Evolutionary conservation across 2,329 filamentous ascomycete genomes (phyloP).

Genomic region (Pestalotiopsis sp.): DNA sequence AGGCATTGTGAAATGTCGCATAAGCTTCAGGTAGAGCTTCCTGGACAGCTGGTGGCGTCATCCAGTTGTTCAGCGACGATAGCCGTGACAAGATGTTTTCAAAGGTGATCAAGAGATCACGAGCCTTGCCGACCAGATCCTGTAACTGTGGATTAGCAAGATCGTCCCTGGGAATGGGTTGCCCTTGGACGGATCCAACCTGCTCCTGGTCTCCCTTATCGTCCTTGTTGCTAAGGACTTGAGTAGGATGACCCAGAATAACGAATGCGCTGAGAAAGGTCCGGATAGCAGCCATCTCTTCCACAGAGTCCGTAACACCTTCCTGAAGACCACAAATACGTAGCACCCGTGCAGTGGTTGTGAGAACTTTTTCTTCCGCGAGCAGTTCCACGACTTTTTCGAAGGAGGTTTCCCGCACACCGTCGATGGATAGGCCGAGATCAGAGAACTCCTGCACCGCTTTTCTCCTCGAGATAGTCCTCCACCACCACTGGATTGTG

Average conservation of each 20-base stretch:
- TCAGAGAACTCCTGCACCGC: constrained; percentile 67
- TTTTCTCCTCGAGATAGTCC: constrained; percentile 56
- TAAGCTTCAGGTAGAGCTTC: constrained; percentile 70
- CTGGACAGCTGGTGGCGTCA: constrained; percentile 62
- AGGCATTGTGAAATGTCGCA: constrained; percentile 74
- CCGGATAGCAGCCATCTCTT: constrained; percentile 70
- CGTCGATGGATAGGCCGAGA: constrained; percentile 70
- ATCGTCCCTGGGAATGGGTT: constrained; percentile 51
- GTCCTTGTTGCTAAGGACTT: constrained; percentile 76
- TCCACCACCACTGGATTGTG: constrained; percentile 73
- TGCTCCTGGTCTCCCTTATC: constrained; percentile 62
- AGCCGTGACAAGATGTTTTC: constrained; percentile 72
- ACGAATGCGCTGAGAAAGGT: constrained; percentile 81
- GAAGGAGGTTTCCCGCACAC: constrained; percentile 70
- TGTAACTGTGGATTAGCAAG: constrained; percentile 64
- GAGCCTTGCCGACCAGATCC: constrained; percentile 76
- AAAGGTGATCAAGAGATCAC: constrained; percentile 76
- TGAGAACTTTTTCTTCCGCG: constrained; percentile 65
- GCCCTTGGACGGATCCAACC: constrained; percentile 43
- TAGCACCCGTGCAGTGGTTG: constrained; percentile 67
- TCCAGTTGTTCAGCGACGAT: constrained; percentile 67
- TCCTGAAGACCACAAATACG: constrained; percentile 71
- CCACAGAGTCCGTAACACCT: constrained; percentile 61
- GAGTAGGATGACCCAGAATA: constrained; percentile 76
- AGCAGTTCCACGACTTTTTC: constrained; percentile 73